Evolutionary conservation across 257 asterid genomes (phyloP).

Genomic region (Salvia rosmarinus): DNA sequence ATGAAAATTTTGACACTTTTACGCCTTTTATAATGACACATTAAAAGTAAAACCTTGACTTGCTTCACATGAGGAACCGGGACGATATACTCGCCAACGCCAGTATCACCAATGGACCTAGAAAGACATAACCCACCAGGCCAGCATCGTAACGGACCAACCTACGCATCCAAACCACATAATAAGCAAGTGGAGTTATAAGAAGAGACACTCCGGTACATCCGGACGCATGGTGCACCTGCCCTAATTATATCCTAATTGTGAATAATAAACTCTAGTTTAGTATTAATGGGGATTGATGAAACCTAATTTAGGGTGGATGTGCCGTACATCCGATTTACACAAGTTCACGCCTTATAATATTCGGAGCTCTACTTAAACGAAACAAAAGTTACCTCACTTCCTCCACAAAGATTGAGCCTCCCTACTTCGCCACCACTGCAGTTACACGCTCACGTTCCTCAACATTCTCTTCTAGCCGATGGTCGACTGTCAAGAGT

Average conservation of each 20-base stretch:
- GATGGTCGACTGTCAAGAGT: conserved; percentile 88
- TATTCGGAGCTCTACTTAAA: neutral
- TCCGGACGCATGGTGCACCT: too few species aligned
- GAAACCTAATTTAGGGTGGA: too few species aligned
- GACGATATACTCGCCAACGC: conserved; percentile 93
- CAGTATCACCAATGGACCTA: conserved; percentile 96
- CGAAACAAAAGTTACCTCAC: conserved; percentile 55
- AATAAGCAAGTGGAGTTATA: neutral
- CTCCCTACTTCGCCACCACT: conserved; percentile 97
- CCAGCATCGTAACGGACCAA: too few species aligned
- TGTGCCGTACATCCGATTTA: too few species aligned
- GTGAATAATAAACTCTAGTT: too few species aligned
- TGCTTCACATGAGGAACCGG: conserved; percentile 99
- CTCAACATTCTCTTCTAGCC: conserved; percentile 91
- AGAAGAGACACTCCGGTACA: too few species aligned
- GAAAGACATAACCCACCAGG: conserved; percentile 99
- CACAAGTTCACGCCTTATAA: too few species aligned
- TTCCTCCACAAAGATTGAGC: conserved; percentile 88
- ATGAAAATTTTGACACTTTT: neutral
- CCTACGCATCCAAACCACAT: neutral
- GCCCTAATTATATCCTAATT: too few species aligned
- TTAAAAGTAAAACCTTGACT: conserved; percentile 87
- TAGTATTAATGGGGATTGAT: too few species aligned
- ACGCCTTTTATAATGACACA: conserved; percentile 16
- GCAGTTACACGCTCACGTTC: conserved; percentile 97